A percentile compares a stretch with the other conserved stretches of the same genome.
Conservation (phyloP, 1,139 yeast species). For the Pneumocystis sp. region DNA sequence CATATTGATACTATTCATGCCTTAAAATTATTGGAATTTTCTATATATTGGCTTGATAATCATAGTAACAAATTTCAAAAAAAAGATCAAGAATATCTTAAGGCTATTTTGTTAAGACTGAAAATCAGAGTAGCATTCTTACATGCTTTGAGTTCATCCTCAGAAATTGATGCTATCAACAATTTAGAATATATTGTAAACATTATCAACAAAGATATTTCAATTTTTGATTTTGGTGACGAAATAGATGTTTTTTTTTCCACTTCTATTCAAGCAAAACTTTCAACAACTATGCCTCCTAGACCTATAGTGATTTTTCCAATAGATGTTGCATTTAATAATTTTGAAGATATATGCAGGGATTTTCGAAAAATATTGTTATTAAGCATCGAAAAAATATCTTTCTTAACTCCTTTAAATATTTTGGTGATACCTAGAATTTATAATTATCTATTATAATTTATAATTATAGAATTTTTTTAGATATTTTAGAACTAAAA, state of each 20-base stretch:
- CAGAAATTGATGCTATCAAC: neutral
- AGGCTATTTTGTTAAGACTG: neutral
- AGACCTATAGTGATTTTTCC: slow-evolving; percentile 9
- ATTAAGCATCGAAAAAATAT: neutral
- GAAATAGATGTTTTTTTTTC: neutral
- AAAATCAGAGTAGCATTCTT: neutral
- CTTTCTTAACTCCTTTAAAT: neutral
- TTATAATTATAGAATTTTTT: neutral
- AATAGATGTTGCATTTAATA: slow-evolving; percentile 1
- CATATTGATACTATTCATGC: neutral
- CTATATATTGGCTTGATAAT: neutral
- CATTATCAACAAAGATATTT: slow-evolving; percentile 2
- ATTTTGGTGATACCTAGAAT: neutral
- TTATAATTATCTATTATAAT: neutral
- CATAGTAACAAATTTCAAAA: slow-evolving; percentile 1
- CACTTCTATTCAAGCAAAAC: slow-evolving; percentile 5
- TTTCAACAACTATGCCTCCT: slow-evolving; percentile 10
- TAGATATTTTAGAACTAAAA: slow-evolving; percentile 4
- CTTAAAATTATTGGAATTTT: neutral
- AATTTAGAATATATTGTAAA: neutral
- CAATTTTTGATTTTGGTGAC: neutral
- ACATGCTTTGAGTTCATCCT: neutral
- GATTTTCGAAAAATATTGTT: slow-evolving; percentile 4
- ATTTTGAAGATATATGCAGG: neutral
- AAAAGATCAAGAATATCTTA: neutral